Percentiles rank a stretch among this genome's conserved stretches.
Conservation (phyloP, 164 flowering plant genomes). For the Vitis rupestris region DNA sequence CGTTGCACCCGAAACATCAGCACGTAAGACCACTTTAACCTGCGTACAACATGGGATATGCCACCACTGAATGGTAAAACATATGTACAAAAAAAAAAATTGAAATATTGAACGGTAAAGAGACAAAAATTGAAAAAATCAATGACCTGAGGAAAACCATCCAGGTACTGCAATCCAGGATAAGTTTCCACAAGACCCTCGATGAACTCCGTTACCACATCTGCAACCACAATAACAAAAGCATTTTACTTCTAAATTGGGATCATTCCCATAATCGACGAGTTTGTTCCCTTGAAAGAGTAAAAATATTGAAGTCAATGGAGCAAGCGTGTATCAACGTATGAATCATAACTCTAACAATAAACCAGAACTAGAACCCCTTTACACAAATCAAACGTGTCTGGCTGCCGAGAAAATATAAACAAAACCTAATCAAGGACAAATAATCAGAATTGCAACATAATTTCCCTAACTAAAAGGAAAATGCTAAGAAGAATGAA, state of each 20-base stretch:
- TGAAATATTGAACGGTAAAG: not conserved
- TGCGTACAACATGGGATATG: conserved; percentile 20
- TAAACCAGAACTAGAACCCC: no score
- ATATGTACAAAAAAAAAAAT: not conserved
- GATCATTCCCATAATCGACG: not conserved
- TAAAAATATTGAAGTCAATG: no score
- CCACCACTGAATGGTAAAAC: not conserved
- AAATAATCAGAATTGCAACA: no score
- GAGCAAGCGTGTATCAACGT: no score
- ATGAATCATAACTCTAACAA: no score
- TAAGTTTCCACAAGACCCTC: conserved; percentile 93
- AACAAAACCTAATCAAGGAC: not conserved
- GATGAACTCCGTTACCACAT: conserved; percentile 88
- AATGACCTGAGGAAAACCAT: conserved; percentile 87
- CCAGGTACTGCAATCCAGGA: conserved; percentile 84
- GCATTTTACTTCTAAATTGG: not conserved
- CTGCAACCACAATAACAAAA: conserved; percentile 33
- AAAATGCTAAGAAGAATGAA: not conserved
- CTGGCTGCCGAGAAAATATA: not conserved
- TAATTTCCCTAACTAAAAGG: not conserved
- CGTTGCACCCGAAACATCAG: conserved; percentile 68
- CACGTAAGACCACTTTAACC: conserved; percentile 94
- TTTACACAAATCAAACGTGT: not conserved
- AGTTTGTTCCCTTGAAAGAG: no score
- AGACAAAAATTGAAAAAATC: not conserved